Evolutionary conservation across 1,139 yeast species (phyloP).

Genomic region (Hyphopichia wangnamkhiaoensis): DNA sequence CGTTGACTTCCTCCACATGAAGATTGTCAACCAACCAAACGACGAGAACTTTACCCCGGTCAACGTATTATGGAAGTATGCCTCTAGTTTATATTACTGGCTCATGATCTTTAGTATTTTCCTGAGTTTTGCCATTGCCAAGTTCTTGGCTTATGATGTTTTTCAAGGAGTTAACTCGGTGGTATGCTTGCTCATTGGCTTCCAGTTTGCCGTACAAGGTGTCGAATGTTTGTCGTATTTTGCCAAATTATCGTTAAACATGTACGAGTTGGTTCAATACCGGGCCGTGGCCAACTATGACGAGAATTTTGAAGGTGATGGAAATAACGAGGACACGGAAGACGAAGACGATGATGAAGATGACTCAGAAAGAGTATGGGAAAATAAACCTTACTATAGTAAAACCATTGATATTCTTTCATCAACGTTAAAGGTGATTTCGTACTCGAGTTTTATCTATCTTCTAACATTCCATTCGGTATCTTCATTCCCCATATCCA

Average conservation of each 20-base stretch:
- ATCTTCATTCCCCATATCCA: slow-evolving; percentile 63
- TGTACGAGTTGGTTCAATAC: slow-evolving; percentile 53
- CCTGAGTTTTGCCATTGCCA: slow-evolving; percentile 55
- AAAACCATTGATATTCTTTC: slow-evolving; percentile 59
- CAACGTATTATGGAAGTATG: slow-evolving; percentile 24
- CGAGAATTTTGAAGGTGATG: slow-evolving; percentile 9
- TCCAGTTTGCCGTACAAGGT: slow-evolving; percentile 70
- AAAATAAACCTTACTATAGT: slow-evolving; percentile 61
- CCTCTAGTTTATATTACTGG: slow-evolving; percentile 23
- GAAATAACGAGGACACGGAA: slow-evolving; percentile 13
- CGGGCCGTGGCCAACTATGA: slow-evolving; percentile 11
- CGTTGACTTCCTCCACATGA: slow-evolving; percentile 52
- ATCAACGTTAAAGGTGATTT: slow-evolving; percentile 39
- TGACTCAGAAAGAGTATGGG: slow-evolving; percentile 67
- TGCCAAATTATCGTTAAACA: slow-evolving; percentile 53
- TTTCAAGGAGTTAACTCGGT: slow-evolving; percentile 52
- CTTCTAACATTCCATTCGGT: slow-evolving; percentile 49
- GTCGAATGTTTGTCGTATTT: slow-evolving; percentile 53
- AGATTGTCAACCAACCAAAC: slow-evolving; percentile 25
- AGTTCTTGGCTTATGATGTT: slow-evolving; percentile 59
- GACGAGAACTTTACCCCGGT: slow-evolving; percentile 25
- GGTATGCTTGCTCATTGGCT: slow-evolving; percentile 65
- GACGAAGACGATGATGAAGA: slow-evolving; percentile 40
- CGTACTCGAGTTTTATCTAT: slow-evolving; percentile 37
- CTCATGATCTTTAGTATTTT: slow-evolving; percentile 42